Evolutionary conservation across 2,329 filamentous ascomycete species (phyloP), one percentile per base, ranked within the genome.

Genomic region (Trichoderma harzianum): DNA sequence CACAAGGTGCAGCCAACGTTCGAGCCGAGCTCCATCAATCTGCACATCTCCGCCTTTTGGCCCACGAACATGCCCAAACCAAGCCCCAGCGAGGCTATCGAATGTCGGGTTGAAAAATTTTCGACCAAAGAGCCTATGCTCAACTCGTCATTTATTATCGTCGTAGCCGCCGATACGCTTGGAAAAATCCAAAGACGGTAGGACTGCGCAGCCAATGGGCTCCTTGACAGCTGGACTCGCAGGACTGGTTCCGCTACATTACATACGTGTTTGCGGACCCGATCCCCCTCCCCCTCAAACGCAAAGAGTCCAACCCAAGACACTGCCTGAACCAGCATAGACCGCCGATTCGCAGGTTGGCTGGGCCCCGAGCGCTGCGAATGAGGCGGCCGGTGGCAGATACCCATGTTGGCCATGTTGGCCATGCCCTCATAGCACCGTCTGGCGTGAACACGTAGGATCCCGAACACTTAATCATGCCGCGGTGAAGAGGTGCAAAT

Each of bases 401-500:
- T n/a, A 57, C 51, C 64, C 51, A 43, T 67, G 64, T 34, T 18
- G 8, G 36, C 64, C 51, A 43, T 67, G 64, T 34, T 18, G 8
- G 36, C 39, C 39, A 43, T 43, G 39, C 39, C 12, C 18, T 28
- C 65, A 58, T 43, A 43, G 64, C 47, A 55, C n/a, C 36, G 66
- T 34, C 60, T 39, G 66, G 57, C 66, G 66, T 69, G 66, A 69
- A 69, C 66, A 69, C 66, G 66, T 69, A 69, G 66, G 57, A 53
- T 61, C 66, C 66, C 55, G 43, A 51, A 36, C 36, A 36, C 57
- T 61, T 32, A 12, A 21, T 61, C 53, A 61, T 69, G 57, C 57
- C 36, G 36, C n/a, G 12, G n/a, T 36, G 36, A 26, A 24, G 14
- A 65, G 28, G 26, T 28, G 32, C 39, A 53, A 36, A 24, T 18